A percentile compares a stretch with the other conserved stretches of the same genome.
Evolutionary conservation across 2,329 filamentous ascomycete genomes (phyloP).

Genomic region (Immersiporthe knoxdaviesiana): DNA sequence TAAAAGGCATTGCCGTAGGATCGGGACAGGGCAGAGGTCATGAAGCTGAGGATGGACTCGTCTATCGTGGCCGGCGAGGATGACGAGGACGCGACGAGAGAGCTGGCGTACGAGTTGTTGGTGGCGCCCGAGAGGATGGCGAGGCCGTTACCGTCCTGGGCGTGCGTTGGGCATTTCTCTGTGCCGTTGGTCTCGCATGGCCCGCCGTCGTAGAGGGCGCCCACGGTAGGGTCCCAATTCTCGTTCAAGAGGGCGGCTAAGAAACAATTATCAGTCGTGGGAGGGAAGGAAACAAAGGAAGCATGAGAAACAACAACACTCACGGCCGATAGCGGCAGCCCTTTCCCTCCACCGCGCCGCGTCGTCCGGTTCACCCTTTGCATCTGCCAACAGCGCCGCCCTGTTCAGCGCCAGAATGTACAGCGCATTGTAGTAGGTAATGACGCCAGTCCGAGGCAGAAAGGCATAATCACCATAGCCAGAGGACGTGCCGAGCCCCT

Average conservation of each 20-base stretch:
- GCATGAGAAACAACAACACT: not conserved
- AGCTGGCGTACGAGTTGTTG: conserved; percentile 32
- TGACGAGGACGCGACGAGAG: not conserved
- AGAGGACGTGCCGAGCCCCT: conserved; percentile 46
- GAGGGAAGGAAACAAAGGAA: no score
- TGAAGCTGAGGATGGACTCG: conserved; percentile 44
- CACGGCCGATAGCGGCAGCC: conserved; percentile 39
- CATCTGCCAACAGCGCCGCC: conserved; percentile 47
- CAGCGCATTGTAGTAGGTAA: conserved; percentile 57
- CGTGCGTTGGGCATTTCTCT: conserved; percentile 43
- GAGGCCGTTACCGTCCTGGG: conserved; percentile 56
- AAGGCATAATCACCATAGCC: conserved; percentile 58
- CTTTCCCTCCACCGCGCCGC: conserved; percentile 45
- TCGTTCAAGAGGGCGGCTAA: conserved; percentile 40
- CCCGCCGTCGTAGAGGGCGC: conserved; percentile 52
- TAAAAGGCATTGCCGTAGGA: conserved; percentile 57
- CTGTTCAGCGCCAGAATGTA: conserved; percentile 50
- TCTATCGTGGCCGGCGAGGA: conserved; percentile 30
- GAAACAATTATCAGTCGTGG: not conserved
- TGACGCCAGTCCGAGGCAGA: conserved; percentile 48
- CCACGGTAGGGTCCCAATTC: conserved; percentile 47
- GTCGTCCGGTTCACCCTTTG: conserved; percentile 38
- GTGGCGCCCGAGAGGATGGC: conserved; percentile 46
- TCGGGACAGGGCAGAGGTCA: conserved; percentile 40
- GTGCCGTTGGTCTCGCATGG: conserved; percentile 33